phyloP scores from a whole-genome alignment of 2,329 filamentous ascomycete genomes.

The Arthroderma sp. region DNA sequence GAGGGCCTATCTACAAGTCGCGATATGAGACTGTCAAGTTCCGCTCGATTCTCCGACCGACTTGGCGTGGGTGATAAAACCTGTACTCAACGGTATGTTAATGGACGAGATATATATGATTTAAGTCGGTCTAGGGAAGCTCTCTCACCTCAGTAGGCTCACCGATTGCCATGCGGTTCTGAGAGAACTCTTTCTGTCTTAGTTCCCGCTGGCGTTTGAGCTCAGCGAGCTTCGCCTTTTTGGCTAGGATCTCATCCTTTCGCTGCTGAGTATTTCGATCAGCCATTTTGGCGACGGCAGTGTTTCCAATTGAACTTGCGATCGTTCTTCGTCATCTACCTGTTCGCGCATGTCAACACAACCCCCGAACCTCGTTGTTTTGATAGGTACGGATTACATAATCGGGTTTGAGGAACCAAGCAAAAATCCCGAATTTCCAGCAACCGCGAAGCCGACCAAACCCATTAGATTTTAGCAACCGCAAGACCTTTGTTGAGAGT shows the following conservation, averaged over 20 bases:
- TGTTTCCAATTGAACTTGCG: not conserved
- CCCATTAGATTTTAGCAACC: not conserved
- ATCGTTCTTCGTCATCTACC: not conserved
- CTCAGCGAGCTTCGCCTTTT: conserved; percentile 93
- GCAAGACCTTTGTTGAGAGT: not conserved
- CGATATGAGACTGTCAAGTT: conserved; percentile 74
- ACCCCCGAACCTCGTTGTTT: not conserved
- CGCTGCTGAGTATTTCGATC: conserved; percentile 48
- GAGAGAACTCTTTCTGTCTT: conserved; percentile 60
- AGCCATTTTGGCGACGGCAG: conserved; percentile 6
- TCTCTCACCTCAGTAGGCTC: conserved; percentile 54
- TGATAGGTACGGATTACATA: not conserved
- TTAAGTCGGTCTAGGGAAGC: not conserved
- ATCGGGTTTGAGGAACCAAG: not conserved
- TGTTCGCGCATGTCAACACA: too few species aligned
- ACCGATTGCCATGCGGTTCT: conserved; percentile 54
- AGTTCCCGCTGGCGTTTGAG: conserved; percentile 84
- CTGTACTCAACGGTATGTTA: conserved; percentile 1
- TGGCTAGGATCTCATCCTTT: conserved; percentile 90
- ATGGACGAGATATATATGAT: not conserved
- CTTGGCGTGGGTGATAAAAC: conserved; percentile 46
- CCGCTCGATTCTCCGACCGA: conserved; percentile 51
- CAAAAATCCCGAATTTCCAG: conserved; percentile 6
- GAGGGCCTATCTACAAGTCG: conserved; percentile 65
- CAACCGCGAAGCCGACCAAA: conserved; percentile 4